Base-by-base conservation (phyloP, 768 basidiomycete species). In the Termitomyces eurrhizus region DNA sequence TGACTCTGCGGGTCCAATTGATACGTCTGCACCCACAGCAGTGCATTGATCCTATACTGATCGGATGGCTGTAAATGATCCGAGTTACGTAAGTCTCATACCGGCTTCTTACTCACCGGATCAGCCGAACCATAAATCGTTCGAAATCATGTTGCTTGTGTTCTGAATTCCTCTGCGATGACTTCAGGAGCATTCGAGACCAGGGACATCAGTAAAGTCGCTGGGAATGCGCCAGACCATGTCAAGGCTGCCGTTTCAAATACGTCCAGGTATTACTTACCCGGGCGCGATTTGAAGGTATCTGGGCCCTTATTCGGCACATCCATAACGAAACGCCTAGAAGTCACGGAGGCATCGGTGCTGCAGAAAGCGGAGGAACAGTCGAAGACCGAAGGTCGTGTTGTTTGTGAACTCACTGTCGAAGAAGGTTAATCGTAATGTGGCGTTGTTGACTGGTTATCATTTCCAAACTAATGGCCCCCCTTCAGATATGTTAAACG, bases 401-500 rank as follows among this genome's bases (percentile, higher is more conserved):
- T 83, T 13, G 79, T 83, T 6, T 67, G 71, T 29, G 82, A 83
- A 61, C 64, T 77, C 13, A 70, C 65, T 21, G 80, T 81, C 7
- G 68, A 74, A 42, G 72, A 78, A 66, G 82, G 83, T 83, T 50
- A 57, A 42, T 42, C 39, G 21, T 35, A 14, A 6, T 3, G 8
- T 45, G 18, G 7, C 26, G 39, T 35, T 26, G 7, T 16, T 3
- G 26, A 1, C 16, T 57, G 29, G 24, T 33, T 18, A 42, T 49
- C 11, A 48, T 54, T 4, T 13, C 18, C 29, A n/a, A 48, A 53
- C 26, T 36, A 35, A 53, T 33, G 32, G 3, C n/a, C 3, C 26
- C 32, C 37, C 12, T 46, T 50, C 29, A 86, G 84, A 86, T 61
- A 85, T 86, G 83, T 54, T 85, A 9, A 85, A 85, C 61, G 74